Conservation (phyloP, 1,284 basidiomycete genomes). For the Rhodotorula sp. region DNA sequence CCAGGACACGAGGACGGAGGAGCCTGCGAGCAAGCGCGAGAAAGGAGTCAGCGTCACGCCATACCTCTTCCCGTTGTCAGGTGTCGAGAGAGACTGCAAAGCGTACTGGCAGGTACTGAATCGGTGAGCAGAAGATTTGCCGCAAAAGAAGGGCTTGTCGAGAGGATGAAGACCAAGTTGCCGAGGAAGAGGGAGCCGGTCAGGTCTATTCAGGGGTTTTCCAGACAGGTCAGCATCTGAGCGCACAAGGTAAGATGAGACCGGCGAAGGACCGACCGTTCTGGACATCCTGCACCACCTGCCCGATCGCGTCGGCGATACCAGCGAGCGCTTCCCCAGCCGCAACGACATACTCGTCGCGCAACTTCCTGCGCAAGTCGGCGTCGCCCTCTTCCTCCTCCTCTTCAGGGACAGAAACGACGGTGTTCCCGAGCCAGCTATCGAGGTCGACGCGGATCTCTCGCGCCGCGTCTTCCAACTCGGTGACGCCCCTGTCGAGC, state of each 20-base stretch:
- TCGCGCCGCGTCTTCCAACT: slow-evolving; percentile 30
- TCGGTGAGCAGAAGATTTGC: not conserved
- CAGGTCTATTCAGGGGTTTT: not conserved
- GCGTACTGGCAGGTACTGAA: not conserved
- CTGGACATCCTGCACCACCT: slow-evolving; percentile 3
- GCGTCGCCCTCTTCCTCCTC: not conserved
- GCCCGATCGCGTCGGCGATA: slow-evolving; percentile 10
- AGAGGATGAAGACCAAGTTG: slow-evolving; percentile 16
- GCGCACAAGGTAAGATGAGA: not conserved
- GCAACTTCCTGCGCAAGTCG: not conserved
- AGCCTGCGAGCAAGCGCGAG: not conserved
- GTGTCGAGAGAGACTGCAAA: not conserved
- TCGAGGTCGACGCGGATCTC: slow-evolving; percentile 24
- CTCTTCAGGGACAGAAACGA: too few relatives aligned
- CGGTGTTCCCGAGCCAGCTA: slow-evolving; percentile 20
- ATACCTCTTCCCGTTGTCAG: too few relatives aligned
- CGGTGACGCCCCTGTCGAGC: slow-evolving; percentile 28
- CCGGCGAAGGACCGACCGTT: not conserved
- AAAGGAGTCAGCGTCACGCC: not conserved
- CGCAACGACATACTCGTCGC: slow-evolving; percentile 15
- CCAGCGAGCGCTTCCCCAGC: slow-evolving; percentile 19
- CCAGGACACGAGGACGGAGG: slow-evolving; percentile 8
- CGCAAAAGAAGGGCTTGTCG: slow-evolving; percentile 2
- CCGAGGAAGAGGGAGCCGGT: slow-evolving; percentile 27
- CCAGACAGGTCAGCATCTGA: not conserved